Percentiles rank a stretch among this genome's conserved stretches.
These are phyloP conservation scores for Coemansia brasiliensis DNA, from an alignment of 192 early-diverging fungal genomes.

Conservation along the genomic window DNA sequence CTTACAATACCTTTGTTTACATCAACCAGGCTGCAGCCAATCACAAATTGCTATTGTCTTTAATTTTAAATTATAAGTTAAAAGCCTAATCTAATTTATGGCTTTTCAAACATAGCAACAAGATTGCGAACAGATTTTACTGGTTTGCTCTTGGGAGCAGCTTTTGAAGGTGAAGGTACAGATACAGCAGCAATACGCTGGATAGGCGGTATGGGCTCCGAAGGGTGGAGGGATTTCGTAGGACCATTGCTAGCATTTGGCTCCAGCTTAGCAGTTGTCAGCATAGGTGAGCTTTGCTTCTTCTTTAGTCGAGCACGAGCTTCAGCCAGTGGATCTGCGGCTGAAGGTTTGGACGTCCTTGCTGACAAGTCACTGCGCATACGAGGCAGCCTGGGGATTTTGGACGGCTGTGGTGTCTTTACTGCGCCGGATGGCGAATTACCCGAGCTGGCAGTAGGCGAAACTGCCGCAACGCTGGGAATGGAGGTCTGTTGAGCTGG, in stretches of 20 bases:
- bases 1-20: conserved; percentile 17
- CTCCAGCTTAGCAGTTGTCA: conserved; percentile 7
- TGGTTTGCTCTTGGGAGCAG: conserved; percentile 9
- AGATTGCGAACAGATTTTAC: conserved; percentile 43
- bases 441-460: conserved; percentile 23
- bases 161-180: conserved; percentile 7
- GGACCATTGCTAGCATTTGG: neutral
- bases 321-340: conserved; percentile 34
- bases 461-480: neutral
- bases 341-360: neutral
- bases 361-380: conserved; percentile 23
- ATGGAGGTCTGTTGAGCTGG: neutral
- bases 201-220: neutral
- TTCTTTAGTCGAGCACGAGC: conserved; percentile 45
- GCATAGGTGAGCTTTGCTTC: conserved; percentile 42
- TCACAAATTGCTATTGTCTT: conserved; percentile 5
- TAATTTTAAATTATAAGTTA: neutral
- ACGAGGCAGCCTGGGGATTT: conserved; percentile 25
- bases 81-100: neutral
- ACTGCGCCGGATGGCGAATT: conserved; percentile 19
- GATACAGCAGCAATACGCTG: no score
- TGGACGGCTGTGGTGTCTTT: conserved; percentile 7
- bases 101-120: conserved; percentile 46
- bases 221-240: neutral
- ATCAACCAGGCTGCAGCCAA: conserved; percentile 2